Conservation (phyloP, 371 early-diverging fungal species). For the Massospora cicadina region DNA sequence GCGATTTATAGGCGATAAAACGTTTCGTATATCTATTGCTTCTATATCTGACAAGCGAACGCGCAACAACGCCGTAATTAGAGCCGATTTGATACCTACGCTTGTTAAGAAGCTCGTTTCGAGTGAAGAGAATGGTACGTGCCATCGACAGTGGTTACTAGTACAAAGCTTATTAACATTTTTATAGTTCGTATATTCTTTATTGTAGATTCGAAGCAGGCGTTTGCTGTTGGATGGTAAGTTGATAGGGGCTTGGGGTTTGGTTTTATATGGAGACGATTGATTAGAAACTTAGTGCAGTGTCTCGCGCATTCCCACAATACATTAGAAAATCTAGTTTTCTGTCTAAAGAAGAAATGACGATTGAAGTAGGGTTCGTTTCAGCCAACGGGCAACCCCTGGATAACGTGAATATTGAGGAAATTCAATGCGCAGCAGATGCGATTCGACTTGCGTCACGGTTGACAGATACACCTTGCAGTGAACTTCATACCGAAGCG, state of each 20-base stretch:
- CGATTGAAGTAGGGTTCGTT: not conserved
- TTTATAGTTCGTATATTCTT: not conserved
- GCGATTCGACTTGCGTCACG: conserved; percentile 1
- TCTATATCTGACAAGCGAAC: not conserved
- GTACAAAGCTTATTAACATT: not conserved
- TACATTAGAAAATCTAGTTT: conserved; percentile 7
- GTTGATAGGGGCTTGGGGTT: not conserved
- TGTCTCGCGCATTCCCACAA: conserved; percentile 1
- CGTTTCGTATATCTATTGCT: not conserved
- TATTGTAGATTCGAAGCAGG: not conserved
- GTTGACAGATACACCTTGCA: conserved; percentile 4
- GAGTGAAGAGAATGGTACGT: not conserved
- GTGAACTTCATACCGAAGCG: conserved; percentile 1
- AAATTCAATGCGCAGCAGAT: not conserved
- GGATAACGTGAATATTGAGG: not conserved
- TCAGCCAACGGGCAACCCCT: not conserved
- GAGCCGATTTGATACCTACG: conserved; percentile 2
- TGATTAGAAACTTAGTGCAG: no score
- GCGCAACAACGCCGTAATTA: conserved; percentile 1
- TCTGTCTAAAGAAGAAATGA: not conserved
- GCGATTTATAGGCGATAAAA: not conserved
- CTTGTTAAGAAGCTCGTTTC: not conserved
- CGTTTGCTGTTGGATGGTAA: conserved; percentile 5
- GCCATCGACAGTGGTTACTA: no score
- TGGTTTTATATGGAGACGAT: no score